Conservation (phyloP, 2,329 filamentous ascomycete genomes). For the Uncinocarpus reesii region DNA sequence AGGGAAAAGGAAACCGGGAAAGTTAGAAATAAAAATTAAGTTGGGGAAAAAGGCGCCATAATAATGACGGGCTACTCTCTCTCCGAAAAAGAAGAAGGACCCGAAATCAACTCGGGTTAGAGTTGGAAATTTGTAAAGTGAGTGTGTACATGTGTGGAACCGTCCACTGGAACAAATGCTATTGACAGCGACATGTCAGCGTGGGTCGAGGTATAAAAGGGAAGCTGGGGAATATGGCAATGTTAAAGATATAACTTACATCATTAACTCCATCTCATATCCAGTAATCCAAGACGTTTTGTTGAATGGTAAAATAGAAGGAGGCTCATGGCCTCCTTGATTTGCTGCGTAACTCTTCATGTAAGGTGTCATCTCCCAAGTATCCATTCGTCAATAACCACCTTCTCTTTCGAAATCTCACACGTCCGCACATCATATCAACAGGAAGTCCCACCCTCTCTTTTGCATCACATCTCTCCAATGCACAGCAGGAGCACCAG, state of each 20-base stretch:
- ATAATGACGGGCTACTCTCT: background rate
- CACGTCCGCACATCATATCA: constrained; percentile 52
- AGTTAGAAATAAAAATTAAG: background rate
- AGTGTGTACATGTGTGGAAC: background rate
- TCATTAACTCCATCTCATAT: background rate
- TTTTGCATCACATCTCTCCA: constrained; percentile 87
- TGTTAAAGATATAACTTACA: background rate
- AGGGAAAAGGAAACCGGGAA: background rate
- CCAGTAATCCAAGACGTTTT: too few relatives aligned
- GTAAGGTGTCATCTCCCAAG: background rate
- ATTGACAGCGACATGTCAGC: background rate
- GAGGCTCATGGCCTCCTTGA: too few relatives aligned
- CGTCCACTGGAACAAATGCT: too few relatives aligned
- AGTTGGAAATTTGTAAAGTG: background rate
- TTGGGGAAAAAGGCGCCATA: background rate
- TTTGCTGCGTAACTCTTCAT: background rate
- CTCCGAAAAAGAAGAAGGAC: background rate
- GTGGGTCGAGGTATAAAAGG: too few relatives aligned
- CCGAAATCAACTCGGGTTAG: background rate
- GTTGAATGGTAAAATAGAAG: too few relatives aligned
- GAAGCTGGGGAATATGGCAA: too few relatives aligned
- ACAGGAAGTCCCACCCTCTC: constrained; percentile 81
- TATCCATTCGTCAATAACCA: background rate
- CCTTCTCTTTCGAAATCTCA: background rate
- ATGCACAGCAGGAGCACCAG: constrained; percentile 52